Conservation (phyloP, 257 asterid genomes). For the Misopates orontium region DNA sequence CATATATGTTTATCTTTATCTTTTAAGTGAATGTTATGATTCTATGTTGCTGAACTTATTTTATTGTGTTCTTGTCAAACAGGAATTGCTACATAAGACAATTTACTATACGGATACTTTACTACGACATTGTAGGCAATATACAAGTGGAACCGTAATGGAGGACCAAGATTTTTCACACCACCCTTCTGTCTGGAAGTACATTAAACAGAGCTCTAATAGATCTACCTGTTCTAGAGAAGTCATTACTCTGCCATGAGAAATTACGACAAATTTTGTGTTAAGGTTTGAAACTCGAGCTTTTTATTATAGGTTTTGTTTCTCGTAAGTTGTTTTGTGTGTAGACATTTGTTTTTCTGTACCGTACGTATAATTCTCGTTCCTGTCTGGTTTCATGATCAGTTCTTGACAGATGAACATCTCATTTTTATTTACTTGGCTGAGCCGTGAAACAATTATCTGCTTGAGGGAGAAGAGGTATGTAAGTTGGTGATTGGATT, state of each 20-base stretch:
- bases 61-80: slow-evolving; percentile 26
- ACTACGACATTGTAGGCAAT: slow-evolving; percentile 41
- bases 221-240: slow-evolving; percentile 40
- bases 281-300: slow-evolving; percentile 48
- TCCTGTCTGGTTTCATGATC: not conserved
- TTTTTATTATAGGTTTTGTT: slow-evolving; percentile 46
- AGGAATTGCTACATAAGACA: slow-evolving; percentile 82
- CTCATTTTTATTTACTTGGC: not conserved
- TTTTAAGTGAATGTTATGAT: not conserved
- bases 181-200: slow-evolving; percentile 40
- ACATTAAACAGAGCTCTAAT: slow-evolving; percentile 38
- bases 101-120: slow-evolving; percentile 38
- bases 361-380: not conserved
- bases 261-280: slow-evolving; percentile 34
- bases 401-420: not conserved
- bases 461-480: not conserved
- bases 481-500: too few species aligned
- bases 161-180: slow-evolving; percentile 26
- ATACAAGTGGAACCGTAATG: slow-evolving; percentile 34
- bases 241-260: slow-evolving; percentile 30
- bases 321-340: slow-evolving; percentile 43
- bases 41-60: not conserved
- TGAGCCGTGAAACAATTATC: not conserved
- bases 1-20: too few species aligned
- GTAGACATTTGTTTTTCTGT: slow-evolving; percentile 16